A percentile compares a stretch with the other conserved stretches of the same genome.
phyloP scores from a whole-genome alignment of 768 basidiomycete genomes.

The Lactarius psammicola region DNA sequence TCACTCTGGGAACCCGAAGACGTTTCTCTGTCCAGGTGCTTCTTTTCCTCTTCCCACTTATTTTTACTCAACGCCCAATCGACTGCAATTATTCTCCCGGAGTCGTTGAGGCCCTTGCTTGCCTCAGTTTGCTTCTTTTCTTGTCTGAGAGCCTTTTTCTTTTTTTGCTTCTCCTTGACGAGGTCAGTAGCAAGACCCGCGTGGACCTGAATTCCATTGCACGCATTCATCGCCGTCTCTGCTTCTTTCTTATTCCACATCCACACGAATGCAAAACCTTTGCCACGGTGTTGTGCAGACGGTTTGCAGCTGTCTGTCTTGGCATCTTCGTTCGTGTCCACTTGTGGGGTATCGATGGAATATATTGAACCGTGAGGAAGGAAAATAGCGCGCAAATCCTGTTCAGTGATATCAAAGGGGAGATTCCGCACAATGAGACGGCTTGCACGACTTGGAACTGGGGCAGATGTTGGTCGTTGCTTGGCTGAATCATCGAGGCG shows the following conservation, averaged over 20 bases:
- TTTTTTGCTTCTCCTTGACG: conserved; percentile 36
- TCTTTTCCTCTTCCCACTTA: conserved; percentile 81
- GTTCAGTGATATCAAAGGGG: conserved; percentile 77
- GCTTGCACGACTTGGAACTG: conserved; percentile 65
- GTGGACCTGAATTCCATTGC: conserved; percentile 28
- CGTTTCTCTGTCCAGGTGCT: conserved; percentile 44
- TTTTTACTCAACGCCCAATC: conserved; percentile 97
- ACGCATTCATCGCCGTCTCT: conserved; percentile 36
- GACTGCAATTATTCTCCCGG: conserved; percentile 76
- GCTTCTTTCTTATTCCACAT: conserved; percentile 81
- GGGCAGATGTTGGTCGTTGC: conserved; percentile 32
- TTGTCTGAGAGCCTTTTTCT: conserved; percentile 39
- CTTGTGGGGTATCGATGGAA: conserved; percentile 74
- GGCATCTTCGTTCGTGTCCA: conserved; percentile 34
- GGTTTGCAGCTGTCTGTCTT: conserved; percentile 33
- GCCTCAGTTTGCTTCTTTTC: conserved; percentile 39
- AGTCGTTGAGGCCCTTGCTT: conserved; percentile 38
- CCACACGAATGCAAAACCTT: conserved; percentile 96
- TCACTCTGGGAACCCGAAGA: conserved; percentile 38
- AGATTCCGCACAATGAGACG: conserved; percentile 91
- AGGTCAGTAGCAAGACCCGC: conserved; percentile 32
- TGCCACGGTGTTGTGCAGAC: conserved; percentile 39
- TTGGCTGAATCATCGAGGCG: conserved; percentile 68
- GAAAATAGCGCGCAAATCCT: conserved; percentile 84
- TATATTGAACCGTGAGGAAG: conserved; percentile 85